Evolutionary conservation across 345 rosid species (phyloP).

Genomic region (Viola odorata): DNA sequence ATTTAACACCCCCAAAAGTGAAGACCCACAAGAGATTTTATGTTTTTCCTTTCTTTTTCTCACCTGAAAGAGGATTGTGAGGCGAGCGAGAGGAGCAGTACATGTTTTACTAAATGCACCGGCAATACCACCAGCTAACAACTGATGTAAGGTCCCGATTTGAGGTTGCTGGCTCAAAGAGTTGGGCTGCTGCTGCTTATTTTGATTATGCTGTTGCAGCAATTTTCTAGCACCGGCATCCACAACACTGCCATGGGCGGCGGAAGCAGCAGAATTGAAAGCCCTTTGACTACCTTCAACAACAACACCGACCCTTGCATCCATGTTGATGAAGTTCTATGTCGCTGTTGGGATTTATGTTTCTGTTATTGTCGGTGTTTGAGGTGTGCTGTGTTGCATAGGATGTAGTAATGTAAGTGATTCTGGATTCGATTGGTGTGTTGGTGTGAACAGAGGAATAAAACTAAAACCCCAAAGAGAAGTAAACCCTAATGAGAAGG

Average conservation of each 20-base stretch:
- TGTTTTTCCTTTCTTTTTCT: too few relatives aligned
- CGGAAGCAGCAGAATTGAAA: conserved; percentile 46
- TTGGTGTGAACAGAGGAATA: not conserved
- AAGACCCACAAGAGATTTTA: too few relatives aligned
- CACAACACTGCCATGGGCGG: conserved; percentile 43
- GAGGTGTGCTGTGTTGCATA: not conserved
- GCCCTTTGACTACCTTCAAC: conserved; percentile 68
- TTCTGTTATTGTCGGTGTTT: not conserved
- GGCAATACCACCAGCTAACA: conserved; percentile 85
- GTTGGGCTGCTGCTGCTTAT: conserved; percentile 12
- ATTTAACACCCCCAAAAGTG: too few relatives aligned
- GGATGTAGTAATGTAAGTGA: not conserved
- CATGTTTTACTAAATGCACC: conserved; percentile 98
- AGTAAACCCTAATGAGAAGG: conserved; percentile 3
- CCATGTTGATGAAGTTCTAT: conserved; percentile 34
- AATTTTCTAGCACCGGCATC: conserved; percentile 62
- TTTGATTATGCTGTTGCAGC: conserved; percentile 35
- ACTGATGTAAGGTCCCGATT: conserved; percentile 64
- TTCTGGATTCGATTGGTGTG: not conserved
- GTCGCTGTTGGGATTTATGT: not conserved
- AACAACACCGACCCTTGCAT: conserved; percentile 75
- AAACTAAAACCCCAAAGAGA: not conserved
- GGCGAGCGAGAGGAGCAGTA: conserved; percentile 96
- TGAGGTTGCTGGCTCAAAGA: conserved; percentile 36
- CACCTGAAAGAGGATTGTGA: conserved; percentile 94